Conservation (phyloP, 78 protist genomes). For the Tieghemostelium lacteum region DNA sequence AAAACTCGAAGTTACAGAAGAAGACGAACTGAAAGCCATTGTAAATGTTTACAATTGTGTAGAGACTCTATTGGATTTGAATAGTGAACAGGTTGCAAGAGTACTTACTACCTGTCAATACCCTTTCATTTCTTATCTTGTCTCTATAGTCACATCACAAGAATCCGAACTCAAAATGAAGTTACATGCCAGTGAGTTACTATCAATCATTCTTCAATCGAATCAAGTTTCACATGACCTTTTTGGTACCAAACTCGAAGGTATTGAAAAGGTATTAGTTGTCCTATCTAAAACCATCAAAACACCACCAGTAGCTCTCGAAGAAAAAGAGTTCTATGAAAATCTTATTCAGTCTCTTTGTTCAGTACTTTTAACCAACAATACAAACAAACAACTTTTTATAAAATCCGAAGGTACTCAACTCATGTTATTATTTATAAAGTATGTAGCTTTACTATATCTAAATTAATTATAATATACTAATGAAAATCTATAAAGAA, state of each 20-base stretch:
- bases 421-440: slow-evolving; percentile 77
- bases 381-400: slow-evolving; percentile 19
- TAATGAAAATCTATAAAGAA: slow-evolving; percentile 7
- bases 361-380: slow-evolving; percentile 19
- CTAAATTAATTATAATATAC: not conserved
- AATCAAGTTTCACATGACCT: not conserved
- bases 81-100: no score
- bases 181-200: slow-evolving; percentile 51
- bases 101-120: no score
- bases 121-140: no score
- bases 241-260: slow-evolving; percentile 29
- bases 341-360: slow-evolving; percentile 59
- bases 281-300: slow-evolving; percentile 17
- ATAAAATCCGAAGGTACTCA: slow-evolving; percentile 80
- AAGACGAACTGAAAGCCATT: slow-evolving; percentile 61
- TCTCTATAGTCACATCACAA: no score
- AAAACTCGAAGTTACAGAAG: not conserved
- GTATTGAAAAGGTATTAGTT: slow-evolving; percentile 58
- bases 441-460: slow-evolving; percentile 34
- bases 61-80: slow-evolving; percentile 70
- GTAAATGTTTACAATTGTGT: slow-evolving; percentile 42
- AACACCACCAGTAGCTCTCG: slow-evolving; percentile 29
- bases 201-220: slow-evolving; percentile 54
- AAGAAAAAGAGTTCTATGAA: slow-evolving; percentile 70
- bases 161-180: slow-evolving; percentile 26